Evolutionary conservation across 306 rosid genomes (phyloP), one percentile per base, ranked within the genome.

Genomic region (Prunus mongolica): DNA sequence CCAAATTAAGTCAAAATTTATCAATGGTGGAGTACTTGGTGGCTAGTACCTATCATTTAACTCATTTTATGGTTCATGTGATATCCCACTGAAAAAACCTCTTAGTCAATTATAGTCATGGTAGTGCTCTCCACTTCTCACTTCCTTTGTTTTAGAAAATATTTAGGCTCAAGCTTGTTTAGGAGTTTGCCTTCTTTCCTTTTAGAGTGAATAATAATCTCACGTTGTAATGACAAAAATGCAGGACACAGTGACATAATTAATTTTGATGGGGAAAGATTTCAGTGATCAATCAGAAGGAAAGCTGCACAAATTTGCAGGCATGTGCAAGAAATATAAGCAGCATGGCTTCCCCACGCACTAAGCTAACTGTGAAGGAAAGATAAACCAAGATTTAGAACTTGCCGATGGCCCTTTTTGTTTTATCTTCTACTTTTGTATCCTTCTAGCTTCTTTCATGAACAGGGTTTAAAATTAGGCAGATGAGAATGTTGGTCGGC

Each of bases 191-290:
- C 50, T 58, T 18, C 22, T 80, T 73, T 18, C 32, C 16, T 4
- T 34, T 41, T 24, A 19, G 8, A 34, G 58, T 69, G 34, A 28
- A 6, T 6, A 38, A 38, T 6, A 6, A 11, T 47, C 15, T 74
- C 7, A 49, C 28, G 22, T 30, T 73, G 25, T 64, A 30, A 69
- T 69, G 65, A 61, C 64, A 71, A 74, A 76, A 57, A 72, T 91
- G 89, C 93, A 84, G 93, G 90, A 57, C 89, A 84, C 79, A 85
- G 77, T 73, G 80, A 83, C 24, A 69, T 87, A 18, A 85, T 87
- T 70, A 84, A 81, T 76, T 77, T 81, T 74, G 84, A 81, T 44
- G 85, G 83, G 80, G 82, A 77, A 82, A 82, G 87, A 71, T 72
- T 75, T 66, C 51, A 38, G 74, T 65, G 79, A 62, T 65, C 67